A percentile compares a stretch with the other conserved stretches of the same genome.
These are phyloP conservation scores for Dactylella cylindrospora DNA, from an alignment of 2,329 filamentous ascomycete genomes.

Conservation along the genomic window DNA sequence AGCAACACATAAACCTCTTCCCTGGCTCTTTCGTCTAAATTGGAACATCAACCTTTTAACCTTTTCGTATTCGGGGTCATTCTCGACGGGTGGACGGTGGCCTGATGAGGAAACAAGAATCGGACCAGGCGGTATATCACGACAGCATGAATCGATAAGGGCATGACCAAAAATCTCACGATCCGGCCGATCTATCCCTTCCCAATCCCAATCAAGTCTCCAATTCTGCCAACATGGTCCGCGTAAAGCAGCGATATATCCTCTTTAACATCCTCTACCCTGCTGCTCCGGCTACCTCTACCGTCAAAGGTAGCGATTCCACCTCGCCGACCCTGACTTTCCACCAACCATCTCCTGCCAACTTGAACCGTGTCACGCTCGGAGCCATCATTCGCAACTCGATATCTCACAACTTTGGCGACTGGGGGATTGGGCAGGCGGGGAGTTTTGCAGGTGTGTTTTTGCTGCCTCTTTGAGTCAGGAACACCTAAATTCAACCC, in stretches of 20 bases:
- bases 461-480: not conserved
- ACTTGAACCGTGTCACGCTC: conserved; percentile 67
- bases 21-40: no score
- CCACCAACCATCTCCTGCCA: conserved; percentile 74
- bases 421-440: conserved; percentile 78
- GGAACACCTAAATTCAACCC: not conserved
- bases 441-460: conserved; percentile 66
- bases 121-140: not conserved
- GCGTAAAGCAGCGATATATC: conserved; percentile 92
- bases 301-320: conserved; percentile 46
- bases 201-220: conserved; percentile 1
- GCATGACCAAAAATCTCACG: not conserved
- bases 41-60: no score
- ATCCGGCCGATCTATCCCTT: not conserved
- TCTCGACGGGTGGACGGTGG: no score
- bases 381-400: conserved; percentile 69
- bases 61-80: no score
- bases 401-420: conserved; percentile 75
- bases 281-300: conserved; percentile 54
- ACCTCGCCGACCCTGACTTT: conserved; percentile 66
- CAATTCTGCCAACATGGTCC: conserved; percentile 68
- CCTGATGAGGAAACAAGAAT: not conserved
- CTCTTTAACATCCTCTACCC: conserved; percentile 94
- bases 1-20: no score
- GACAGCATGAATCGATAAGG: not conserved